Conservation (phyloP, 140 eudicot genomes). For the Erigeron philadelphicus region DNA sequence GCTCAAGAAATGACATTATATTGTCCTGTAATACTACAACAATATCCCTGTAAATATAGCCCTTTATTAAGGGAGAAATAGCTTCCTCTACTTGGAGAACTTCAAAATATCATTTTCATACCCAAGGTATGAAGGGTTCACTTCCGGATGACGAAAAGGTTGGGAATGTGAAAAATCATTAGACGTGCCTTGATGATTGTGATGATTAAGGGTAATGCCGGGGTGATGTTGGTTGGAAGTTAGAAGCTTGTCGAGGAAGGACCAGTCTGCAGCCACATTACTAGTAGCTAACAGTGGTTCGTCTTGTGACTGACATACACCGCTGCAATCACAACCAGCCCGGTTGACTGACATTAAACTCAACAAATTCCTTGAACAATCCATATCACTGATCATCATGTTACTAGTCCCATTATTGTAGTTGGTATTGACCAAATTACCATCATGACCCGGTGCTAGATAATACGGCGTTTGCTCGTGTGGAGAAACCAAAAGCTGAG, state of each 20-base stretch:
- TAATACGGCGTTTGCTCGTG: constrained; percentile 26
- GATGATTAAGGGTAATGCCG: constrained; percentile 32
- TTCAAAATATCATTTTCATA: constrained; percentile 44
- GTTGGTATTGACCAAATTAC: constrained; percentile 29
- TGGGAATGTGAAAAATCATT: constrained; percentile 38
- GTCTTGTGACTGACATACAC: constrained; percentile 24
- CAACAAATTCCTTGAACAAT: constrained; percentile 50
- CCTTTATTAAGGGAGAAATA: constrained; percentile 15
- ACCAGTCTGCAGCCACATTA: constrained; percentile 49
- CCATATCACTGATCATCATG: constrained; percentile 30
- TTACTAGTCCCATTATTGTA: constrained; percentile 18
- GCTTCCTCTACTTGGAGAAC: constrained; percentile 45
- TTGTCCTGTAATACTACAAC: constrained; percentile 20
- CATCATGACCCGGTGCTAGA: constrained; percentile 20
- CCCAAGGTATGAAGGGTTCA: constrained; percentile 30
- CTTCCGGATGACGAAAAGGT: constrained; percentile 32
- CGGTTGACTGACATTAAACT: constrained; percentile 42
- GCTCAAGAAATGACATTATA: constrained; percentile 22
- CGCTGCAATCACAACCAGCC: constrained; percentile 25
- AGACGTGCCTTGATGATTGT: constrained; percentile 27
- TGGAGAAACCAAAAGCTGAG: constrained; percentile 46
- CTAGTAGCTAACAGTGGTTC: constrained; percentile 26
- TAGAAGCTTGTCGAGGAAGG: constrained; percentile 76
- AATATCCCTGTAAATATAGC: constrained; percentile 4
- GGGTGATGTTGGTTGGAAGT: constrained; percentile 53